A percentile compares a stretch with the other conserved stretches of the same genome.
These are phyloP conservation scores for Piper betle DNA, from an alignment of 164 flowering plant species.

Conservation along the genomic window DNA sequence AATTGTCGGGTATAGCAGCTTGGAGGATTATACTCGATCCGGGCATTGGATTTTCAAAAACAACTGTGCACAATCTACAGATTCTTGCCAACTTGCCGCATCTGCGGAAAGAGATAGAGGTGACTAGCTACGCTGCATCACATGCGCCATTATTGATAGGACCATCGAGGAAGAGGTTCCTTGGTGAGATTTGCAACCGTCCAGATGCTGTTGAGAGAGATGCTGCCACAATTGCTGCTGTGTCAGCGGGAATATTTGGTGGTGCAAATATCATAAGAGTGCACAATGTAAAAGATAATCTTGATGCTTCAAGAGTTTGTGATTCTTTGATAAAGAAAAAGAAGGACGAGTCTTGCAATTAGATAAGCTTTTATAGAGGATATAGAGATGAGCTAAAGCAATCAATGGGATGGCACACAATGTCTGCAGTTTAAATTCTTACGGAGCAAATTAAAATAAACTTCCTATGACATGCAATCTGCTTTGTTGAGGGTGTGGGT, in stretches of 20 bases:
- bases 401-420: too few species aligned
- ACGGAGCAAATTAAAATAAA: too few species aligned
- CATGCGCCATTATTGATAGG: conserved; percentile 74
- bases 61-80: conserved; percentile 62
- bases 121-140: conserved; percentile 56
- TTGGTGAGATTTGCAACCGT: conserved; percentile 61
- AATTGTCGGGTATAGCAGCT: conserved; percentile 66
- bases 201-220: conserved; percentile 52
- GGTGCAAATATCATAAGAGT: conserved; percentile 90
- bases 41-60: conserved; percentile 90
- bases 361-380: not conserved
- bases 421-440: too few species aligned
- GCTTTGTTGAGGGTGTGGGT: too few species aligned
- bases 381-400: too few species aligned
- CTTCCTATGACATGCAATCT: too few species aligned
- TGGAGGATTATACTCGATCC: conserved; percentile 92
- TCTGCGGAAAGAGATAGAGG: conserved; percentile 45
- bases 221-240: conserved; percentile 65
- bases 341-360: conserved; percentile 3
- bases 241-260: conserved; percentile 54
- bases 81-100: conserved; percentile 39
- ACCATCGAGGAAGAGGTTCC: conserved; percentile 81
- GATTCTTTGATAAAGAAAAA: conserved; percentile 45
- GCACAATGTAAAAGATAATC: conserved; percentile 68
- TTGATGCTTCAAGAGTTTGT: conserved; percentile 70